Evolutionary conservation across 1,284 basidiomycete species (phyloP).

Genomic region (Neonothopanus nambi): DNA sequence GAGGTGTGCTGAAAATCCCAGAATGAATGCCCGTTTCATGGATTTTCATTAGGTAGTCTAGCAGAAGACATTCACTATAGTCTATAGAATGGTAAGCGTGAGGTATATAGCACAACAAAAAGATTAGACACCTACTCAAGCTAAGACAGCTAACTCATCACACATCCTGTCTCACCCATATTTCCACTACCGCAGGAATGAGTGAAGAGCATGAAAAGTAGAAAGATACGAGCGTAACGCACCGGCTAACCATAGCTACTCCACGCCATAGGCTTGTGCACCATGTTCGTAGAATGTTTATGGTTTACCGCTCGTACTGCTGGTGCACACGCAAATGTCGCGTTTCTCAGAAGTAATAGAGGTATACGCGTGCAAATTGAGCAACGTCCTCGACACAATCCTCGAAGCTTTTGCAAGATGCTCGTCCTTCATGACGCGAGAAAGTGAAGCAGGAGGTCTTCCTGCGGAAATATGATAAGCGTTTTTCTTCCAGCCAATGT

Average conservation of each 20-base stretch:
- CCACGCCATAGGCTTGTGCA: slow-evolving; percentile 68
- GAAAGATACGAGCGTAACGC: slow-evolving; percentile 28
- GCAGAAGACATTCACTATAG: no score
- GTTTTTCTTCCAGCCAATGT: slow-evolving; percentile 12
- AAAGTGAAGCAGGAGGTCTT: slow-evolving; percentile 77
- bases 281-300: slow-evolving; percentile 57
- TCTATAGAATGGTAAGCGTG: no score
- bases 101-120: no score
- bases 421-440: slow-evolving; percentile 74
- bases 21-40: no score
- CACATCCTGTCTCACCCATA: no score
- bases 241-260: slow-evolving; percentile 85
- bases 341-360: slow-evolving; percentile 75
- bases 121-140: no score
- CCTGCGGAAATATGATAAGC: slow-evolving; percentile 67
- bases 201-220: no score
- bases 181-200: no score
- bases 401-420: slow-evolving; percentile 65
- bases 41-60: no score
- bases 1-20: no score
- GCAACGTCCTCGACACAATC: slow-evolving; percentile 60
- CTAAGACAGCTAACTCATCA: no score
- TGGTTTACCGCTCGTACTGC: slow-evolving; percentile 57
- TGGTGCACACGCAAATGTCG: slow-evolving; percentile 66
- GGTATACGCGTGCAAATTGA: slow-evolving; percentile 77